These are phyloP conservation scores for Tulasnella calospora DNA, from an alignment of 768 basidiomycete genomes.

Conservation along the genomic window DNA sequence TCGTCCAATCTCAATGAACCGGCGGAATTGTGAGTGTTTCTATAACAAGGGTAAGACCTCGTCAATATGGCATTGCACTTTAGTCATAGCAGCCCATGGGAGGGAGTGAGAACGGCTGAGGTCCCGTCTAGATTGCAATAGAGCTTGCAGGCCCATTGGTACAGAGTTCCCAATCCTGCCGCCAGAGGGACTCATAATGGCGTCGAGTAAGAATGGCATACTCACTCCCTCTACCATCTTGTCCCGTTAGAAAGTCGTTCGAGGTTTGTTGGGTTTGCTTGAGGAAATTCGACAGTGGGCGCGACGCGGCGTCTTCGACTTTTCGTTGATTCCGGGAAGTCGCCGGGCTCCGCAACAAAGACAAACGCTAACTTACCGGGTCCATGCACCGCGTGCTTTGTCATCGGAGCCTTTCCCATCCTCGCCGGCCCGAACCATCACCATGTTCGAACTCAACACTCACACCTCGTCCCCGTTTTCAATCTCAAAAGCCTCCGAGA, in stretches of 20 bases:
- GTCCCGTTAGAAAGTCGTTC: neutral
- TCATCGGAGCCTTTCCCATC: neutral
- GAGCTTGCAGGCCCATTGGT: neutral
- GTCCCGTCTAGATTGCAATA: neutral
- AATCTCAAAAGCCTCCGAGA: neutral
- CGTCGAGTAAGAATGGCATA: neutral
- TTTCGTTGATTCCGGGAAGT: neutral
- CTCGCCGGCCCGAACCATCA: neutral
- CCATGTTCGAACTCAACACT: neutral
- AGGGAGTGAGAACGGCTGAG: neutral
- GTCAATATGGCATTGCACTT: neutral
- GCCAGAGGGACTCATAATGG: neutral
- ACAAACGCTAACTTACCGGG: neutral
- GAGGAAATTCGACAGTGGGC: neutral
- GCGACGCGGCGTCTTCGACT: slow-evolving; percentile 9
- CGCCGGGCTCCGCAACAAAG: neutral
- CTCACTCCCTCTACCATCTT: slow-evolving; percentile 9
- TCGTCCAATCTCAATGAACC: slow-evolving; percentile 97
- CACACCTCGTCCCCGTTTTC: neutral
- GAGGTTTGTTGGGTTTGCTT: neutral
- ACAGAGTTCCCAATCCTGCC: neutral
- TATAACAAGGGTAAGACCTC: slow-evolving; percentile 34
- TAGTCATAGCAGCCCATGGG: neutral
- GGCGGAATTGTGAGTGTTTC: slow-evolving; percentile 83
- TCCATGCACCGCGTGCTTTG: neutral